Conservation (phyloP, 495 filamentous ascomycete species). For the Annulohypoxylon maeteangense region DNA sequence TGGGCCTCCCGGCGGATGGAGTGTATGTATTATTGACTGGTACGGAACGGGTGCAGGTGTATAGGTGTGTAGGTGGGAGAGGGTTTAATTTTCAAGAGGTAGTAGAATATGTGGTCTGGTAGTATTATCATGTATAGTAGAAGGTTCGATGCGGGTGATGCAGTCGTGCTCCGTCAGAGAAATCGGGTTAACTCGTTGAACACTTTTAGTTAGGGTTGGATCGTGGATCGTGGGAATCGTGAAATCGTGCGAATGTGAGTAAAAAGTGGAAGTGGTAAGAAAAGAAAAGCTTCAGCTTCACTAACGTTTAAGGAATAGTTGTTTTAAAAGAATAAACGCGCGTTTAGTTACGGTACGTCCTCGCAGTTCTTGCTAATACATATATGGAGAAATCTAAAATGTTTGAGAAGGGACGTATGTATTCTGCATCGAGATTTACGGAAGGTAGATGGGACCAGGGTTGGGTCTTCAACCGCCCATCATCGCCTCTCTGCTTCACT, state of each 20-base stretch:
- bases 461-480: background rate
- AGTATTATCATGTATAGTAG: background rate
- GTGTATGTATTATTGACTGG: background rate
- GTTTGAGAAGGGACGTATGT: background rate
- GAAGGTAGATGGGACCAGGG: background rate
- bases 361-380: background rate
- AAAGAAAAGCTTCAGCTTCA: background rate
- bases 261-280: background rate
- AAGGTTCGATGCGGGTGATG: constrained; percentile 1
- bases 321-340: background rate
- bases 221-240: constrained; percentile 1
- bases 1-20: background rate
- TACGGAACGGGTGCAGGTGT: background rate
- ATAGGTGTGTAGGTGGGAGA: background rate
- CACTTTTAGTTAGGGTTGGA: background rate
- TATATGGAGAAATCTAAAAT: background rate
- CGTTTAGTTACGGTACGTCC: background rate
- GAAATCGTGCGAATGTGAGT: background rate
- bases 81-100: background rate
- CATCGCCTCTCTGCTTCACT: background rate
- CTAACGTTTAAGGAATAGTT: background rate
- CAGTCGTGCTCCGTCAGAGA: background rate
- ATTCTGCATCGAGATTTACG: constrained; percentile 11
- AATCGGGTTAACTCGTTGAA: constrained; percentile 1
- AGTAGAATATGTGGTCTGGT: background rate